Percentiles rank a stretch among this genome's conserved stretches.
Conservation (phyloP, 2,329 filamentous ascomycete genomes). For the Penicillium aurantiogriseum region DNA sequence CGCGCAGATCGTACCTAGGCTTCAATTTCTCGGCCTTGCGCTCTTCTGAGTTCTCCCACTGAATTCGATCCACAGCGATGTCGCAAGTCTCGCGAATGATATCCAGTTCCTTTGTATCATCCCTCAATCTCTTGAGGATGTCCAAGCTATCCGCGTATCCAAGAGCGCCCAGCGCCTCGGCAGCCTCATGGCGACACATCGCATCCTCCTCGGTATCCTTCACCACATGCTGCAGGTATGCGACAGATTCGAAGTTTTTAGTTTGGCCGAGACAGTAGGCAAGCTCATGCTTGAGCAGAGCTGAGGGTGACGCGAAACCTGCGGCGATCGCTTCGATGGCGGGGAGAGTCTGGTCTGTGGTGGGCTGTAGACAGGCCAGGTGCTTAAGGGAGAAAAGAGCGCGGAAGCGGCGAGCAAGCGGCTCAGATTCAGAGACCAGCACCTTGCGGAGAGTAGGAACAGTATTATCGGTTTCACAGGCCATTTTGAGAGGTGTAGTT, state of each 20-base stretch:
- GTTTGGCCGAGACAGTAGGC: slow-evolving; percentile 97
- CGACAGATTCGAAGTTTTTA: slow-evolving; percentile 70
- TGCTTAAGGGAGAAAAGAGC: slow-evolving; percentile 98
- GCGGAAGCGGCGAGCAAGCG: slow-evolving; percentile 86
- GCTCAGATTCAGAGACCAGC: slow-evolving; percentile 74
- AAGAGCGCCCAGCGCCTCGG: slow-evolving; percentile 87
- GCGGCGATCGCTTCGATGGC: slow-evolving; percentile 81
- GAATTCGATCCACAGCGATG: slow-evolving; percentile 88
- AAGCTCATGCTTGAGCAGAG: slow-evolving; percentile 90
- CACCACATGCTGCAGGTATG: slow-evolving; percentile 70
- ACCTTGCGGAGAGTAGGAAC: slow-evolving; percentile 60
- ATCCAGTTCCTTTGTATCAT: slow-evolving; percentile 71
- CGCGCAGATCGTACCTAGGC: slow-evolving; percentile 61
- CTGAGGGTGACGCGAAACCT: slow-evolving; percentile 79
- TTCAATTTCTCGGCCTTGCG: slow-evolving; percentile 73
- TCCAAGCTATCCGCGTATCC: slow-evolving; percentile 72
- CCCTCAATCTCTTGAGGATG: slow-evolving; percentile 69
- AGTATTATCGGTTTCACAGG: slow-evolving; percentile 36
- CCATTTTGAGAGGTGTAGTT: slow-evolving; percentile 24
- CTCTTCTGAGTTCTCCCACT: slow-evolving; percentile 81
- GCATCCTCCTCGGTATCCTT: slow-evolving; percentile 78
- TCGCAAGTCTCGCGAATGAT: slow-evolving; percentile 95
- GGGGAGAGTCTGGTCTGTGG: slow-evolving; percentile 58
- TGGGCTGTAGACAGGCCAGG: slow-evolving; percentile 67
- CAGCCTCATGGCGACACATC: slow-evolving; percentile 96